Base-by-base conservation (phyloP, 805 yeast genomes). In the Kazachstania africana region DNA sequence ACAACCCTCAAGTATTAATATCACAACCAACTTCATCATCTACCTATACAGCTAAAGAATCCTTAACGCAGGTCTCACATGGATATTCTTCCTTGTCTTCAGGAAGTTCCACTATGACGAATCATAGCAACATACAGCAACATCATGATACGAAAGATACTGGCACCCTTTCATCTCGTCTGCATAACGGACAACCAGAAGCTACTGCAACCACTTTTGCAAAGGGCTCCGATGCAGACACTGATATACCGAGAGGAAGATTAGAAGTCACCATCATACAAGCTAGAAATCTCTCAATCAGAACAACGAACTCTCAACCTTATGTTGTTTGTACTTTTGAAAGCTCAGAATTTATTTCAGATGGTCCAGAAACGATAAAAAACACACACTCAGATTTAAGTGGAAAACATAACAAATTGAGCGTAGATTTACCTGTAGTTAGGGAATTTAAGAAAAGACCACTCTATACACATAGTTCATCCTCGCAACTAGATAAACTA, bases 321-420 rank as follows among this genome's bases (percentile, higher is more conserved):
- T 79, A 85, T 54, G 94, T 82, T 13, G 95, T 85, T 23, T 82
- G 93, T 56, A 79, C 94, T 8, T 85, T 81, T 62, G 94, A 84
- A 53, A 78, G 88, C 38, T 78, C 93, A 1, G 97, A 91, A 59
- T 81, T 77, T 42, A 85, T 88, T 37, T 76, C 94, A 16, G 75
- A 75, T 39, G 87, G 85, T 4, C 84, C 94, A 1, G 79, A 60
- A 41, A 41, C 34, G 8, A 45, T 40, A 22, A 43, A 42, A 27
- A 63, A 60, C 33, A 28, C 24, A 15, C 25, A 27, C 30, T 16
- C 22, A 20, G 16, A 30, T 26, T 26, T 20, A 22, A 32, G 30
- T 23, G 31, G 23, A 8, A 29, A 29, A 20, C 38, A 40, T 36
- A 33, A 27, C 8, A 34, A 33, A 8, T 33, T 36, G 29, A 30